Conservation (phyloP, 768 basidiomycete genomes). For the Boletus pseudo-olivaceus region DNA sequence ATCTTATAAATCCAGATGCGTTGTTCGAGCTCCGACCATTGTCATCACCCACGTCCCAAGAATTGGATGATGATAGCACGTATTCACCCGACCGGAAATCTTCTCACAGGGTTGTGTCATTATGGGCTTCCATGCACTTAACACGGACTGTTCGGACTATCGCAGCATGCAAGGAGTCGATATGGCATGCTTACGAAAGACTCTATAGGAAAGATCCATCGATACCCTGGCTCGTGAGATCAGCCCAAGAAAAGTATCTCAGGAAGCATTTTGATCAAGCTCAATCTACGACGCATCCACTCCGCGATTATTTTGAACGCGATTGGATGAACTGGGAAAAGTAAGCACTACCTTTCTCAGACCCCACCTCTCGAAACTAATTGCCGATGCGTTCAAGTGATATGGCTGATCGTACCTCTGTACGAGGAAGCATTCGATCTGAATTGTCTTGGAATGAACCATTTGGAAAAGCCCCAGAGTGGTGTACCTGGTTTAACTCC, state of each 20-base stretch:
- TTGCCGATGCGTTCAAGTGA: conserved; percentile 43
- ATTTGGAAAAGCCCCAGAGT: conserved; percentile 45
- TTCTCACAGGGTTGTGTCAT: conserved; percentile 33
- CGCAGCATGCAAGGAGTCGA: conserved; percentile 62
- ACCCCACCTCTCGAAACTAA: conserved; percentile 4
- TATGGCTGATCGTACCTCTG: conserved; percentile 68
- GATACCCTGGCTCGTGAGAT: conserved; percentile 37
- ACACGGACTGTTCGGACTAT: conserved; percentile 56
- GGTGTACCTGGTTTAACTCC: conserved; percentile 49
- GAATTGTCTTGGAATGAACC: conserved; percentile 53
- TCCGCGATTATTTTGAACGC: conserved; percentile 59
- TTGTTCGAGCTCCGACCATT: conserved; percentile 32
- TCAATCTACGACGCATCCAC: conserved; percentile 30
- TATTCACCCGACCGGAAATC: conserved; percentile 12
- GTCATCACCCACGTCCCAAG: conserved; percentile 20
- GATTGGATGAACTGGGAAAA: conserved; percentile 70
- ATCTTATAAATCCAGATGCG: conserved; percentile 27
- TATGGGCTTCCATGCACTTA: conserved; percentile 63
- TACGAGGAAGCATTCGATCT: conserved; percentile 47
- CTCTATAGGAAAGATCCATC: conserved; percentile 40
- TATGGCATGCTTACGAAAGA: conserved; percentile 60
- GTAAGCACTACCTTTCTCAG: conserved; percentile 36
- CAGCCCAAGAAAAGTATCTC: conserved; percentile 31
- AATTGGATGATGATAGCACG: conserved; percentile 26
- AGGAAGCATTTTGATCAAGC: conserved; percentile 17